phyloP scores from a whole-genome alignment of 176 grass and related monocot species.

The Phragmites australis region DNA sequence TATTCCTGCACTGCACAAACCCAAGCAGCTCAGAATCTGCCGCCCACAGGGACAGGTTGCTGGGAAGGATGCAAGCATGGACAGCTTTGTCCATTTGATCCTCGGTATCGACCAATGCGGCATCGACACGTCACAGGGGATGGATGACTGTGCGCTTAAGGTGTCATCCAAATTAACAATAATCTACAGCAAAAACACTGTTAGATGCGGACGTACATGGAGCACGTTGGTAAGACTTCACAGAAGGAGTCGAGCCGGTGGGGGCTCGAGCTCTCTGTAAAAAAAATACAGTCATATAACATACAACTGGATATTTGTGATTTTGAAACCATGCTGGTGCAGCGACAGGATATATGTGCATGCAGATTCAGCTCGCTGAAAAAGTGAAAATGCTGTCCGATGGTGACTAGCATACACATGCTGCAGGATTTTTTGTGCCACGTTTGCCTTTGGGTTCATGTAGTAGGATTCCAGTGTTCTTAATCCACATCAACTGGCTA shows the following conservation, averaged over 20 bases:
- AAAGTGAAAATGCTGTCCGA: conserved; percentile 14
- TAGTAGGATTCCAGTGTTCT: conserved; percentile 23
- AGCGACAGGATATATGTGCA: neutral
- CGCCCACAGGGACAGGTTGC: conserved; percentile 1
- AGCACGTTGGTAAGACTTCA: too few species aligned
- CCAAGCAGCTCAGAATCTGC: conserved; percentile 24
- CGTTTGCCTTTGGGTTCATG: neutral
- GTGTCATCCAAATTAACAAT: conserved; percentile 3
- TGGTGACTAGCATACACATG: neutral
- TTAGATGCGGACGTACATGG: too few species aligned
- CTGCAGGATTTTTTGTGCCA: conserved; percentile 11
- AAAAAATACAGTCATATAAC: too few species aligned
- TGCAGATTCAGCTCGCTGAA: conserved; percentile 43
- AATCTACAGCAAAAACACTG: neutral
- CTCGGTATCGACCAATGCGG: neutral
- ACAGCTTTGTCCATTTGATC: conserved; percentile 5
- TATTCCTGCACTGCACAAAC: conserved; percentile 18
- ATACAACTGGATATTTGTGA: neutral
- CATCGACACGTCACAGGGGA: neutral
- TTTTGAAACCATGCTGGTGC: conserved; percentile 11
- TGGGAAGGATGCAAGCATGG: neutral
- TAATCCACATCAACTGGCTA: conserved; percentile 13
- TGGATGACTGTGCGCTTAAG: neutral
- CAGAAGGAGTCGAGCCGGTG: too few species aligned
- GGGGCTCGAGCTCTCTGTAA: too few species aligned